phyloP scores from a whole-genome alignment of 352 stramenopile genomes.

The Phytophthora meadii region DNA sequence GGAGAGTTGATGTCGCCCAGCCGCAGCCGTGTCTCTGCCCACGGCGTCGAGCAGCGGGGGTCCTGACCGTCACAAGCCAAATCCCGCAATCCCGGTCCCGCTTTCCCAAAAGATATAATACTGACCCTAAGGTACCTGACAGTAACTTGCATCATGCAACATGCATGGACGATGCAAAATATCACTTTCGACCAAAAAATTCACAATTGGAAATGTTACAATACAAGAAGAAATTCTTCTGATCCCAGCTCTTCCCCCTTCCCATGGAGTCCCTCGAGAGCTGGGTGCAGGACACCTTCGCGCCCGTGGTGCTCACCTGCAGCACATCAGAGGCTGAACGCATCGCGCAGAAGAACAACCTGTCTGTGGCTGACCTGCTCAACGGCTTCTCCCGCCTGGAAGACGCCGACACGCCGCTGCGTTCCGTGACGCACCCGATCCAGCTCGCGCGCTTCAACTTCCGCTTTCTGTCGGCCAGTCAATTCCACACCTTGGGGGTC shows the following conservation, averaged over 20 bases:
- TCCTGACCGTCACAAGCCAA: too few relatives aligned
- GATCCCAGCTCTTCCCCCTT: not conserved
- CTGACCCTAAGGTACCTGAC: too few relatives aligned
- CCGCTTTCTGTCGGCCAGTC: conserved; percentile 65
- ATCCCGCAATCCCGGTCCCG: too few relatives aligned
- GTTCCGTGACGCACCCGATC: conserved; percentile 76
- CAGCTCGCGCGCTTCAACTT: conserved; percentile 76
- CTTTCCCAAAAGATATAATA: too few relatives aligned
- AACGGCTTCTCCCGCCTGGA: conserved; percentile 75
- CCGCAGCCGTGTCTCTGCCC: too few relatives aligned
- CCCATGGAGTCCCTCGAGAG: conserved; percentile 64
- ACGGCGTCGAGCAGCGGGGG: too few relatives aligned
- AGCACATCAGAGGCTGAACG: conserved; percentile 79
- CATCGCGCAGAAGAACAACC: conserved; percentile 83
- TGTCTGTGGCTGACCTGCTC: conserved; percentile 76
- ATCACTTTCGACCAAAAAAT: too few relatives aligned
- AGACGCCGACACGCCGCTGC: conserved; percentile 72
- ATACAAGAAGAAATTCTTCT: not conserved
- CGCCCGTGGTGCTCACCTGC: conserved; percentile 83
- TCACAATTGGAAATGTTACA: not conserved
- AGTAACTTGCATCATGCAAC: too few relatives aligned
- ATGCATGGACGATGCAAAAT: too few relatives aligned
- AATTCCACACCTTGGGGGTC: conserved; percentile 58
- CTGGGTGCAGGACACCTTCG: conserved; percentile 84
- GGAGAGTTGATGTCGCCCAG: too few relatives aligned